Evolutionary conservation across 176 grass and related monocot species (phyloP), one percentile per base, ranked within the genome.

Genomic region (Rhynchospora tenuis): DNA sequence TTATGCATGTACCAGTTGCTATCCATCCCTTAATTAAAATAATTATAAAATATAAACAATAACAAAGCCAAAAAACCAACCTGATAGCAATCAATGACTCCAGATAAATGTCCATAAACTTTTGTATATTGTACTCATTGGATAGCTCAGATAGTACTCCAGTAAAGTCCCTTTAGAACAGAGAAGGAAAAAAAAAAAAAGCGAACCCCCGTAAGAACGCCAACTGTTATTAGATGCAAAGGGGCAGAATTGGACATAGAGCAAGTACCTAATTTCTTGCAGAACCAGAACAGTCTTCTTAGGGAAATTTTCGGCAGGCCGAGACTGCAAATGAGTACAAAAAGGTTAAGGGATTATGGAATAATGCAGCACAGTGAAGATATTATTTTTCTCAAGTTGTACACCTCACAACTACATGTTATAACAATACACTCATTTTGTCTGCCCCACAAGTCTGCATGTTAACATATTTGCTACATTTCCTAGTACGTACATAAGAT

Each of bases 281-380:
- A 98, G 71, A 91, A 91, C 84, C 84, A 98, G 55, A 66, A 98
- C 72, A 84, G 89, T 68, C 86, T 98, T 94, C 84, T 94, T 94
- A 54, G 89, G 87, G 56, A 98, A 88, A 43, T 79, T 74, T 60
- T 84, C 84, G 52, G 66, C 83, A 0, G 89, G 88, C 81, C 93
- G 95, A 87, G 95, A 98, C 95, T 98, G 92, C 50, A 98, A 85
- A 23, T 15, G 13, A 66, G 42, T 20, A 61, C 3, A 81, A 62
- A 19, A 47, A 2, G 23, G 20, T 62, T 62, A 62, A 55, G 15
- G 73, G 66, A 65, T 47, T n/a, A 50, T 9, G 78, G 22, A 63
- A 77, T 71, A 85, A 28, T 61, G 57, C 28, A 46, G 9, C 13
- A 59, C 65, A 61, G 5, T 13, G 24, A 80, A 80, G 60, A 60